phyloP scores from a whole-genome alignment of 345 rosid genomes.

The Draba incana region DNA sequence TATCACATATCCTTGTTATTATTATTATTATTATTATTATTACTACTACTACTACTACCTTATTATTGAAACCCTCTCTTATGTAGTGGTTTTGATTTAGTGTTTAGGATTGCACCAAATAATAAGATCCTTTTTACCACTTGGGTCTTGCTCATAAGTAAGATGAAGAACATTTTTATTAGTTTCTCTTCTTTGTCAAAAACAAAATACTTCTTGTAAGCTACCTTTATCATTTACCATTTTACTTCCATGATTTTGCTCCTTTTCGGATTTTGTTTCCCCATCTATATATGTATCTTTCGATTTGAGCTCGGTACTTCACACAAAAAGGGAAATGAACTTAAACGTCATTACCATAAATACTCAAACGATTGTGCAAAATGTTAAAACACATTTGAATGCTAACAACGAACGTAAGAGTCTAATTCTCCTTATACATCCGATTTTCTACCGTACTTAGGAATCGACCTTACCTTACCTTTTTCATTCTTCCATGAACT shows the following conservation, averaged over 20 bases:
- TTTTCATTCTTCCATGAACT: conserved; percentile 52
- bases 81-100: conserved; percentile 45
- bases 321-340: not conserved
- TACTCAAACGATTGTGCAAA: conserved; percentile 4
- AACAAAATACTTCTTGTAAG: conserved; percentile 25
- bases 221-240: conserved; percentile 27
- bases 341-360: not conserved
- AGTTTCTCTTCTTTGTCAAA: conserved; percentile 25
- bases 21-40: too few relatives aligned
- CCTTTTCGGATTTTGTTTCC: not conserved
- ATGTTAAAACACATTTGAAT: not conserved
- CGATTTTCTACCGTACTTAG: not conserved
- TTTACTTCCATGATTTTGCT: not conserved
- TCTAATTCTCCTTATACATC: not conserved
- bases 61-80: conserved; percentile 41
- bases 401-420: not conserved
- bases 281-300: not conserved
- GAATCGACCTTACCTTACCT: not conserved
- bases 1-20: conserved; percentile 20
- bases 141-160: conserved; percentile 38
- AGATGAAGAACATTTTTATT: conserved; percentile 31
- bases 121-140: conserved; percentile 36
- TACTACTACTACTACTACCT: not conserved
- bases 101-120: conserved; percentile 37
- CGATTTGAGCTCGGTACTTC: not conserved